Evolutionary conservation across 2,329 filamentous ascomycete species (phyloP).

Genomic region (Penicillium polonicum): DNA sequence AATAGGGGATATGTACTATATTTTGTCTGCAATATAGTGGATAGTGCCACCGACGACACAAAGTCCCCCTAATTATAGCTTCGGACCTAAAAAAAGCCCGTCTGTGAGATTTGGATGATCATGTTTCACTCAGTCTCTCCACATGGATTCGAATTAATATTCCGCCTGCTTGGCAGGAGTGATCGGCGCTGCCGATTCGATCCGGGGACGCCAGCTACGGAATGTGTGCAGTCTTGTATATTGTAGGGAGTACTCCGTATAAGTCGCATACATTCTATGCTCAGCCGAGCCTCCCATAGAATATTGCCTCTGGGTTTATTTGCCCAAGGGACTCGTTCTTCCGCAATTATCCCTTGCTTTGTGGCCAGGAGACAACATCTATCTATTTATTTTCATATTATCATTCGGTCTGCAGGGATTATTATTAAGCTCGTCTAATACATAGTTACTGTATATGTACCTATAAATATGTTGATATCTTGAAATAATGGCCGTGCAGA

Average conservation of each 20-base stretch:
- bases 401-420: not conserved
- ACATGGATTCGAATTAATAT: constrained; percentile 8
- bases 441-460: too few species aligned
- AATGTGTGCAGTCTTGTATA: not conserved
- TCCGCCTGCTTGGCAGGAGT: constrained; percentile 18
- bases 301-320: not conserved
- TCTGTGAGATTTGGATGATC: constrained; percentile 10
- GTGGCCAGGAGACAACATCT: not conserved
- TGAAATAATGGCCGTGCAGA: not conserved
- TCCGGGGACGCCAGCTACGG: not conserved
- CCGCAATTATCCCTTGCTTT: not conserved
- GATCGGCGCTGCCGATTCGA: not conserved
- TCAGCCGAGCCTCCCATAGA: not conserved
- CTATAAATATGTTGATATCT: too few species aligned
- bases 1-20: not conserved
- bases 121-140: constrained; percentile 23
- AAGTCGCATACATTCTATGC: not conserved
- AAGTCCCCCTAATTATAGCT: constrained; percentile 8
- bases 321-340: not conserved
- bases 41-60: not conserved
- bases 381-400: too few species aligned
- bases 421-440: not conserved
- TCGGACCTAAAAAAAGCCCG: not conserved
- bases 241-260: not conserved
- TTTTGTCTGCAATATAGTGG: not conserved